phyloP scores from a whole-genome alignment of 2,329 filamentous ascomycete species.

The Penicillium occitanis region DNA sequence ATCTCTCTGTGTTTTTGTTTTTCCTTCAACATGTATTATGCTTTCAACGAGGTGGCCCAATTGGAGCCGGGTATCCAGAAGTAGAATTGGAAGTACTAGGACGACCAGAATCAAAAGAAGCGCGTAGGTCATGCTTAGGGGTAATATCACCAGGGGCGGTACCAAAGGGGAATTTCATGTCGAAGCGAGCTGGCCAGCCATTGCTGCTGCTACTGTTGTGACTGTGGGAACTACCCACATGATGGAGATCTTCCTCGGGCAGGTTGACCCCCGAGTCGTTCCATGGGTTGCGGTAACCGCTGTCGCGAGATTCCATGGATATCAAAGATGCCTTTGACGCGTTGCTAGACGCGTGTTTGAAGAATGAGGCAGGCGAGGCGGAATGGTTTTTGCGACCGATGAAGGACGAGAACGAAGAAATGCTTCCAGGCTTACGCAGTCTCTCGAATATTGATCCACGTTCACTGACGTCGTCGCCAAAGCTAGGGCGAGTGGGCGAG shows the following conservation, averaged over 20 bases:
- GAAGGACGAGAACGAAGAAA: conserved; percentile 93
- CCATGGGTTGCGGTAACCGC: conserved; percentile 95
- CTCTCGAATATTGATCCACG: conserved; percentile 84
- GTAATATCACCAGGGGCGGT: conserved; percentile 72
- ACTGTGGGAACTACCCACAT: conserved; percentile 55
- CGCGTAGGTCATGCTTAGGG: conserved; percentile 77
- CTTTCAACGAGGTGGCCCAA: conserved; percentile 84
- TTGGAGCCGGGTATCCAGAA: conserved; percentile 93
- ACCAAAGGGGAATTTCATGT: conserved; percentile 66
- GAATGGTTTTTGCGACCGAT: conserved; percentile 94
- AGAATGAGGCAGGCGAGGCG: conserved; percentile 81
- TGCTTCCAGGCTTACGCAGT: conserved; percentile 90
- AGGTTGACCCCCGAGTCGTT: conserved; percentile 97
- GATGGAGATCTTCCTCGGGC: conserved; percentile 72
- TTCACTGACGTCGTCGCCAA: conserved; percentile 77
- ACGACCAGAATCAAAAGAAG: conserved; percentile 86
- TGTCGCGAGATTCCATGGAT: conserved; percentile 92
- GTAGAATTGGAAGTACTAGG: conserved; percentile 94
- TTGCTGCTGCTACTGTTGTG: conserved; percentile 64
- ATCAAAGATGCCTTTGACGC: conserved; percentile 94
- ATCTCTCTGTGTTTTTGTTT: conserved; percentile 26
- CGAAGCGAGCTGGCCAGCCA: conserved; percentile 55
- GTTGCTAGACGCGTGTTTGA: conserved; percentile 86
- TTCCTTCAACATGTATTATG: conserved; percentile 34
- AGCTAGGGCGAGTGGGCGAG: conserved; percentile 81